Percentiles rank a stretch among this genome's conserved stretches.
Evolutionary conservation across 306 rosid species (phyloP).

Genomic region (Carpinus viminea): DNA sequence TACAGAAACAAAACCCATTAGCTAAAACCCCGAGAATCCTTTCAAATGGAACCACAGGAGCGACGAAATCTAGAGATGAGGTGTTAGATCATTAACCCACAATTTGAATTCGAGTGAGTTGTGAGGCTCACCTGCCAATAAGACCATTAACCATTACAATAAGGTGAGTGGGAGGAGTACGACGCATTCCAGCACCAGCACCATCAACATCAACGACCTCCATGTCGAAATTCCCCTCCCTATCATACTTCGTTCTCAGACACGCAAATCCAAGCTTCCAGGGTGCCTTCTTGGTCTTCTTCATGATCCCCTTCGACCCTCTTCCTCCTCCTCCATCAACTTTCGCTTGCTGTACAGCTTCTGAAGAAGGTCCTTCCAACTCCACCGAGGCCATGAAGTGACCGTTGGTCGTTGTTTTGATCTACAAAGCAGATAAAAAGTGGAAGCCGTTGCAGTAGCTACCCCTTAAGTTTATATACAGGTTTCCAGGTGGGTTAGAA

Average conservation of each 20-base stretch:
- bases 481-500: too few species aligned
- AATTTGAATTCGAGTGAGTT: too few species aligned
- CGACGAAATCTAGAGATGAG: too few species aligned
- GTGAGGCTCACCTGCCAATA: slow-evolving; percentile 58
- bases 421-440: too few species aligned
- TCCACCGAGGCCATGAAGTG: slow-evolving; percentile 36
- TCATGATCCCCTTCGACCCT: slow-evolving; percentile 14
- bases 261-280: slow-evolving; percentile 49
- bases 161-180: slow-evolving; percentile 56
- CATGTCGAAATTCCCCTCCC: slow-evolving; percentile 50
- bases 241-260: slow-evolving; percentile 51
- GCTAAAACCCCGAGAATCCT: too few species aligned
- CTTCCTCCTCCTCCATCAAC: slow-evolving; percentile 26
- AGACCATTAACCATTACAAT: slow-evolving; percentile 83
- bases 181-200: slow-evolving; percentile 40
- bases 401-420: not conserved
- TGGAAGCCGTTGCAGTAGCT: too few species aligned
- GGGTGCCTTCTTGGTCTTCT: slow-evolving; percentile 8
- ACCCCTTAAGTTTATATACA: too few species aligned
- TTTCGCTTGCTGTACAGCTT: not conserved
- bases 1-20: too few species aligned
- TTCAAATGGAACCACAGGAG: too few species aligned
- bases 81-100: too few species aligned
- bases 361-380: slow-evolving; percentile 8
- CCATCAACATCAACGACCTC: slow-evolving; percentile 53